Conservation (phyloP, 176 grass and related monocot genomes). For the Aegilops longissima region DNA sequence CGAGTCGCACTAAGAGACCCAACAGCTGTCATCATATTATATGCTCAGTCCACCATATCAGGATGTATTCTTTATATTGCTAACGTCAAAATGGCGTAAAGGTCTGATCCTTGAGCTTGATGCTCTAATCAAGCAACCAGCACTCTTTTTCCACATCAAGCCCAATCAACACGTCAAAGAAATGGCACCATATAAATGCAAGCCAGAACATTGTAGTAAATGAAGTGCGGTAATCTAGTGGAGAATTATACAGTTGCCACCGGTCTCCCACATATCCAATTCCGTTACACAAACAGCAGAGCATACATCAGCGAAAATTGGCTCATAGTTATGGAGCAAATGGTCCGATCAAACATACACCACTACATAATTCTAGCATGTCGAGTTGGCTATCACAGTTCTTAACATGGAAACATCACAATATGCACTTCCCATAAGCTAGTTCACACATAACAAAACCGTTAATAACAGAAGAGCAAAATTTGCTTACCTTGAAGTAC, state of each 20-base stretch:
- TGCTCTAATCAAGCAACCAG: neutral
- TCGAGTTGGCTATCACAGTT: neutral
- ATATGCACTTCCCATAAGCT: slow-evolving; percentile 22
- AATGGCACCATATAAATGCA: neutral
- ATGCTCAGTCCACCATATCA: neutral
- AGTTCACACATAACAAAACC: neutral
- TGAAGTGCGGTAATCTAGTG: neutral
- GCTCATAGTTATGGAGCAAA: neutral
- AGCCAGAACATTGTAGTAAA: neutral
- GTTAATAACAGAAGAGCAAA: neutral
- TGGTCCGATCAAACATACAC: neutral
- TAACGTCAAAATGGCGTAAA: neutral
- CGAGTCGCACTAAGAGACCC: neutral
- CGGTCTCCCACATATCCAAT: neutral
- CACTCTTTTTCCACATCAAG: neutral
- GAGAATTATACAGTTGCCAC: neutral
- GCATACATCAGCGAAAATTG: neutral
- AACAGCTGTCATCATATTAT: neutral
- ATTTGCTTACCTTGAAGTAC: slow-evolving; percentile 83
- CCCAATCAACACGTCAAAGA: neutral
- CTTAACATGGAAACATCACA: neutral
- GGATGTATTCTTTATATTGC: neutral
- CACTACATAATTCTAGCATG: neutral
- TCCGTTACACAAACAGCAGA: neutral
- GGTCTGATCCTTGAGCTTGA: neutral